Percentiles rank a stretch among this genome's conserved stretches.
Evolutionary conservation across 2,329 filamentous ascomycete species (phyloP).

Genomic region (Stagonosporopsis chrysanthemi): DNA sequence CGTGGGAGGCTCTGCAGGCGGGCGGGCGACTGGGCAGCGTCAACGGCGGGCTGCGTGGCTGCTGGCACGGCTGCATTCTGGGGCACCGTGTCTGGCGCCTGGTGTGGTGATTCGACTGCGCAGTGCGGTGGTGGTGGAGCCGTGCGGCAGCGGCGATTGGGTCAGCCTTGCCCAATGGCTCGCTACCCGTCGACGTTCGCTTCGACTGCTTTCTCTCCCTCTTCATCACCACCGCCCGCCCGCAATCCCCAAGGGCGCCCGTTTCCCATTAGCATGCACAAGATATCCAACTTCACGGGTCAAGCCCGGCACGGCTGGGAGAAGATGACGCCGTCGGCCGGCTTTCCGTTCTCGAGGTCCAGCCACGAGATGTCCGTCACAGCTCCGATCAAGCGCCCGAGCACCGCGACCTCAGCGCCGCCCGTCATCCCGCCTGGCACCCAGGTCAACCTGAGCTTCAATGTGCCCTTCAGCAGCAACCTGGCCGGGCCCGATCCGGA

Average conservation of each 20-base stretch:
- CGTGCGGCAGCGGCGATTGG: slow-evolving; percentile 16
- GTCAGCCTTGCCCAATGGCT: slow-evolving; percentile 27
- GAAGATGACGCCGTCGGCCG: slow-evolving; percentile 68
- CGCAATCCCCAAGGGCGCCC: slow-evolving; percentile 40
- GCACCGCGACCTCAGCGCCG: slow-evolving; percentile 55
- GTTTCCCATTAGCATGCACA: slow-evolving; percentile 63
- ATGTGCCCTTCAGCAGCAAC: slow-evolving; percentile 93
- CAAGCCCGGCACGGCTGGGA: slow-evolving; percentile 72
- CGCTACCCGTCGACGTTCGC: slow-evolving; percentile 16
- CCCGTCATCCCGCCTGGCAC: slow-evolving; percentile 76
- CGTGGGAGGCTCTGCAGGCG: slow-evolving; percentile 4
- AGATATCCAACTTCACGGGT: slow-evolving; percentile 72
- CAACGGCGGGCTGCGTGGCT: slow-evolving; percentile 10
- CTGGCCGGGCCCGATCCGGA: slow-evolving; percentile 91
- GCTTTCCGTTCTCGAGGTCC: slow-evolving; percentile 68
- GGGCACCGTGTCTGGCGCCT: slow-evolving; percentile 7
- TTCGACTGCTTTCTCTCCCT: slow-evolving; percentile 30
- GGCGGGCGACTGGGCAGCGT: not conserved
- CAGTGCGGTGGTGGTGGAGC: not conserved
- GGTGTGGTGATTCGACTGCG: slow-evolving; percentile 21
- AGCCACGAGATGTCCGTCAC: slow-evolving; percentile 62
- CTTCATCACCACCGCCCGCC: slow-evolving; percentile 31
- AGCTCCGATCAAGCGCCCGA: slow-evolving; percentile 65
- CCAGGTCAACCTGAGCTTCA: slow-evolving; percentile 93
- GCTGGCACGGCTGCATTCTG: slow-evolving; percentile 7